Conservation (phyloP, 2,329 filamentous ascomycete genomes). For the Aspergillus tubingensis region DNA sequence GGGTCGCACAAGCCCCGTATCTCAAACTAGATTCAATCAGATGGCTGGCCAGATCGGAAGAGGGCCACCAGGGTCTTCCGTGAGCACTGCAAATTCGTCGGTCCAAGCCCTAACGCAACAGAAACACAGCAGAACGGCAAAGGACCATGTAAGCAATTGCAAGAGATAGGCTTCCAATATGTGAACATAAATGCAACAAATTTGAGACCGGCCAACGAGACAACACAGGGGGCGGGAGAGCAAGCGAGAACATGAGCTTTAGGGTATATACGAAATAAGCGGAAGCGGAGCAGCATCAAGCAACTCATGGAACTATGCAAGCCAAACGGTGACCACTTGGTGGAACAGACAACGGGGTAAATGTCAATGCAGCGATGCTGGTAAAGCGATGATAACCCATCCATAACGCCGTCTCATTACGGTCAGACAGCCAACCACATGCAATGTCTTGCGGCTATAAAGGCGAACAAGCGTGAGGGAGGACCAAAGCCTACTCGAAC, state of each 20-base stretch:
- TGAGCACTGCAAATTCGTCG: conserved; percentile 3
- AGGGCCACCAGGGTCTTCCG: conserved; percentile 1
- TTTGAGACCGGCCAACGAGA: background rate
- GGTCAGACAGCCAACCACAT: conserved; percentile 8
- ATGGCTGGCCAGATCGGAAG: background rate
- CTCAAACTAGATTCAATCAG: background rate
- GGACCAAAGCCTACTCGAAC: background rate
- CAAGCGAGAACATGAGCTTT: conserved; percentile 2
- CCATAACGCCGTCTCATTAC: conserved; percentile 20
- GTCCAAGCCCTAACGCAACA: background rate
- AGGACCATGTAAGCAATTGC: background rate
- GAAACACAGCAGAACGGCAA: background rate
- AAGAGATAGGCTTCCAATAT: background rate
- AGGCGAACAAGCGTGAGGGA: background rate
- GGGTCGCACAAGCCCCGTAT: background rate
- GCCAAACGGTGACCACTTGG: background rate
- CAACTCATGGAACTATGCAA: conserved; percentile 8
- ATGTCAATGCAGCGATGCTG: conserved; percentile 7
- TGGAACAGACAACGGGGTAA: background rate
- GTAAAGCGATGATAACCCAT: conserved; percentile 13
- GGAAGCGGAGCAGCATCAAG: conserved; percentile 11
- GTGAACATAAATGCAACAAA: conserved; percentile 2
- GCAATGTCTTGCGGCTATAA: conserved; percentile 5
- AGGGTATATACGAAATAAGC: conserved; percentile 15
- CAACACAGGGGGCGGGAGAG: background rate